Conservation (phyloP, 2,329 filamentous ascomycete species). For the Fusarium anguioides region DNA sequence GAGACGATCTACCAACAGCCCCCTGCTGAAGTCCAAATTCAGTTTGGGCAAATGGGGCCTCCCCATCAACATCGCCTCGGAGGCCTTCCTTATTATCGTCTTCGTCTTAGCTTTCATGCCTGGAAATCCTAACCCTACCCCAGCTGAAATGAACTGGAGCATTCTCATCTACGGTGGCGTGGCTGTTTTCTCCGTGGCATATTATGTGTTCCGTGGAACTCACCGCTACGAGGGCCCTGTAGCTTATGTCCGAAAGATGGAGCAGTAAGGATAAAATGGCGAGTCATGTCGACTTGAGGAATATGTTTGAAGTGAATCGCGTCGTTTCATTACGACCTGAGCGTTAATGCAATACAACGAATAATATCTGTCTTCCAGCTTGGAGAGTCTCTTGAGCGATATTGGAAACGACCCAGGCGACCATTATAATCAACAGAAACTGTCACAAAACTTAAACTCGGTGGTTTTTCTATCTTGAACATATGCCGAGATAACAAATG, state of each 20-base stretch:
- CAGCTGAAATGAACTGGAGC: constrained; percentile 40
- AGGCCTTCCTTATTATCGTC: constrained; percentile 29
- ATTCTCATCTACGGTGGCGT: constrained; percentile 29
- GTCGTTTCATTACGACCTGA: no score
- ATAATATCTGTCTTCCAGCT: no score
- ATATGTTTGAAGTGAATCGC: no score
- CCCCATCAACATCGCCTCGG: constrained; percentile 31
- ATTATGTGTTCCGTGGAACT: constrained; percentile 32
- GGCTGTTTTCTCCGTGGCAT: constrained; percentile 14
- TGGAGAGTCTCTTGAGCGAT: no score
- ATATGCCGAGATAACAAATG: no score
- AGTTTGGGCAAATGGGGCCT: constrained; percentile 33
- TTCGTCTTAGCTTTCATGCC: constrained; percentile 42
- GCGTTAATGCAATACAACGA: no score
- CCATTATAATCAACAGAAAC: no score
- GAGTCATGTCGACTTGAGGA: no score
- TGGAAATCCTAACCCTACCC: constrained; percentile 25
- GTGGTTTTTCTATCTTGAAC: no score
- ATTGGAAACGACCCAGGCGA: no score
- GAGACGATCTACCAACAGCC: constrained; percentile 26
- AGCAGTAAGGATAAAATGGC: not conserved
- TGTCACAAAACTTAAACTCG: no score
- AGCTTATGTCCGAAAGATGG: constrained; percentile 25
- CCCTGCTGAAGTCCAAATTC: constrained; percentile 33
- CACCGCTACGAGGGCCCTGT: constrained; percentile 36